Base-by-base conservation (phyloP, 768 basidiomycete species). In the Mycena crocata region DNA sequence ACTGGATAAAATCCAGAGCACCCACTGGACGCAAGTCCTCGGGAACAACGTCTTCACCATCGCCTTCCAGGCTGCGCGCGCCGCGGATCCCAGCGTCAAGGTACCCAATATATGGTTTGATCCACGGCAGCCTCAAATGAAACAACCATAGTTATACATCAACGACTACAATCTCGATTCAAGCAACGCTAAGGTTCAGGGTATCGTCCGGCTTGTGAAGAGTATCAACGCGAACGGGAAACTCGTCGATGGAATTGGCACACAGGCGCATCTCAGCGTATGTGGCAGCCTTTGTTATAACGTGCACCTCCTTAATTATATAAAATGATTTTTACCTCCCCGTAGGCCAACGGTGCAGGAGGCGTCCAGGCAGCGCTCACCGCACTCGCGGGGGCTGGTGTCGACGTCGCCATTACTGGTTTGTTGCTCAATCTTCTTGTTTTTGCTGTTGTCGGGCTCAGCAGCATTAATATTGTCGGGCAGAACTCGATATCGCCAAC, bases 151-250 rank as follows among this genome's bases (percentile, higher is more conserved):
- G 66, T 68, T 81, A 24, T 79, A 80, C 72, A 80, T 85, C 74
- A 85, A 84, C 74, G 84, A 86, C 73, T 82, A 77, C 73, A 85
- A 84, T 72, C 76, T 85, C 26, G 85, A 86, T 71, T 83, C 82
- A 44, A 82, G 79, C 71, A 84, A 84, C 65, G 80, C 81, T 48
- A 86, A 86, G 62, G 74, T 77, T 5, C 74, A 78, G 60, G 82
- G 81, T 51, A 74, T 86, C 34, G 80, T 85, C 61, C 82, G 81
- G 63, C 72, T 79, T 24, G 70, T 82, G 31, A 68, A 68, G 32
- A 51, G 44, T 28, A 50, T 68, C 69, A 86, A 85, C 74, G 69
- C 78, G 49, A 74, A 71, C 42, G 74, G 76, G 37, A 77, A 79
- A 62, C 70, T 82, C 56, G 84, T 86, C 71, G 84, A 86, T 62